Evolutionary conservation across 148 eudicot genomes (phyloP).

Genomic region (Polygonum maritimum): DNA sequence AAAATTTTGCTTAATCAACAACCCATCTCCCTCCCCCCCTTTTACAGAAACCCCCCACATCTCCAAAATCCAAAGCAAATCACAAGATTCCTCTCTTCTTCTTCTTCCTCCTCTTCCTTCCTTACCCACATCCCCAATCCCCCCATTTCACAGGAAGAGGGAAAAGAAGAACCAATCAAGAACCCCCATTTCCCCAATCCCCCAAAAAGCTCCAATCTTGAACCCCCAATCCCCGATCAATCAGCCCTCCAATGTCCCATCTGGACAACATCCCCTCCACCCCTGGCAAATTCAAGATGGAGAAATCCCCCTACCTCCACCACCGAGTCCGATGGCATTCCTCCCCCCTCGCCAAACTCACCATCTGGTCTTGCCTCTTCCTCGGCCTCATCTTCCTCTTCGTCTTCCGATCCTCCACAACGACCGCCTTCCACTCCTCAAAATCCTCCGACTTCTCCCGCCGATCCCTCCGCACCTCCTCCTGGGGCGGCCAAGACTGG

Average conservation of each 20-base stretch:
- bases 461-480: conserved; percentile 11
- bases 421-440: background rate
- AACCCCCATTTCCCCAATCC: background rate
- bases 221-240: background rate
- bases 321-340: conserved; percentile 40
- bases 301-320: conserved; percentile 42
- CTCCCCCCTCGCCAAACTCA: conserved; percentile 42
- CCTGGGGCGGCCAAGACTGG: conserved; percentile 17
- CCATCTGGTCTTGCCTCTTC: conserved; percentile 54
- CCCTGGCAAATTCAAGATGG: conserved; percentile 66
- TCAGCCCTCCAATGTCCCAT: conserved; percentile 22
- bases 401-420: conserved; percentile 19
- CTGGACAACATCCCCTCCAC: conserved; percentile 50
- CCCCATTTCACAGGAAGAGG: background rate
- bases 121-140: background rate
- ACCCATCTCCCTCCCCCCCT: background rate
- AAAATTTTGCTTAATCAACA: conserved; percentile 4
- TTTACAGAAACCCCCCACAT: background rate
- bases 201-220: background rate
- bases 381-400: conserved; percentile 28
- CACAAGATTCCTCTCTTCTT: background rate
- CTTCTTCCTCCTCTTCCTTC: background rate
- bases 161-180: background rate
- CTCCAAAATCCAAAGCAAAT: background rate
- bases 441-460: conserved; percentile 10